Percentiles rank a stretch among this genome's conserved stretches.
phyloP scores from a whole-genome alignment of 208 protist species.

The Giardia duodenalis region DNA sequence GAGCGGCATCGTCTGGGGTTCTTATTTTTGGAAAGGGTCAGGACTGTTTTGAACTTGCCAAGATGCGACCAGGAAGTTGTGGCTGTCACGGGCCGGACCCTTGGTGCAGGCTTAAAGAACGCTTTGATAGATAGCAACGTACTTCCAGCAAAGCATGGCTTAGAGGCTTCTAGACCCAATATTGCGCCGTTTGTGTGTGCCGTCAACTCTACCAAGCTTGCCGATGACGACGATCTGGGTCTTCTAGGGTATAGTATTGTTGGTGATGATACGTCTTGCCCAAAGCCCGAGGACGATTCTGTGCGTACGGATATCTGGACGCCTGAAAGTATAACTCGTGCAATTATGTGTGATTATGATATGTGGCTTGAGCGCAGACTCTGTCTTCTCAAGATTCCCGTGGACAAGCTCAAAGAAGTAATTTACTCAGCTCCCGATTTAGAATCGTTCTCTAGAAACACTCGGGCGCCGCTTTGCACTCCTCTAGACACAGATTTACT shows the following conservation, averaged over 20 bases:
- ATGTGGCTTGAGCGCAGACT: not conserved
- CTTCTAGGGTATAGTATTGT: not conserved
- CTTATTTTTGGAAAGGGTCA: not conserved
- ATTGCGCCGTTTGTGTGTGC: not conserved
- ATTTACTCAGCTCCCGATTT: no score
- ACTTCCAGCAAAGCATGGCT: not conserved
- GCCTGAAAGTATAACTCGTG: not conserved
- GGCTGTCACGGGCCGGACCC: not conserved
- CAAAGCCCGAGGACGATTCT: not conserved
- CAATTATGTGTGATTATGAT: not conserved
- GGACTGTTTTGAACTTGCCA: not conserved
- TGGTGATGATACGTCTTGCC: no score
- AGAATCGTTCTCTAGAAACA: not conserved
- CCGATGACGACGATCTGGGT: not conserved
- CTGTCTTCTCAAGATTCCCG: not conserved
- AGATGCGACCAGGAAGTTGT: not conserved
- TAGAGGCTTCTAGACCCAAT: not conserved
- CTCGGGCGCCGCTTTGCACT: not conserved
- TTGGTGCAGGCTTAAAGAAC: not conserved
- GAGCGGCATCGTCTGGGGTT: not conserved
- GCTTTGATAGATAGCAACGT: not conserved
- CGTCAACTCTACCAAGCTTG: not conserved
- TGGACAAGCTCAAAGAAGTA: not conserved
- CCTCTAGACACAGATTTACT: not conserved
- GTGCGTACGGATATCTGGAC: not conserved